phyloP scores from a whole-genome alignment of 169 alveolate species.

The Theileria parva region DNA sequence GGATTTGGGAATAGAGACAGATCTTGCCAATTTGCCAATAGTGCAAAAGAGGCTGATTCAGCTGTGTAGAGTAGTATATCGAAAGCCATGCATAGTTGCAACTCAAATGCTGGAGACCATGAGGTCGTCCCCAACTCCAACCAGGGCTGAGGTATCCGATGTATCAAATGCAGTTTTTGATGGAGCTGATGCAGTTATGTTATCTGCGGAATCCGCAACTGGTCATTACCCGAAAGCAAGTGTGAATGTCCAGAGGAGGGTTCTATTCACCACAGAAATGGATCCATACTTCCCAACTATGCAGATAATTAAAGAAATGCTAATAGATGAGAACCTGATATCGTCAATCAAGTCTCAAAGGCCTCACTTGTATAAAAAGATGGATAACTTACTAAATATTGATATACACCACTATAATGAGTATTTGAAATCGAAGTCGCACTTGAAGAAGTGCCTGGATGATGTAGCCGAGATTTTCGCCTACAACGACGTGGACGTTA shows the following conservation, averaged over 20 bases:
- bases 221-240: slow-evolving; percentile 79
- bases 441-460: slow-evolving; percentile 12
- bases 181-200: slow-evolving; percentile 95
- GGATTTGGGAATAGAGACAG: slow-evolving; percentile 95
- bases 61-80: slow-evolving; percentile 78
- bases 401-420: slow-evolving; percentile 38
- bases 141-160: slow-evolving; percentile 97
- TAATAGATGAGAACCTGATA: slow-evolving; percentile 29
- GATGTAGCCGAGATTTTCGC: slow-evolving; percentile 18
- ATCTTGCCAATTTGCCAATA: slow-evolving; percentile 88
- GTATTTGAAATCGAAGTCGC: slow-evolving; percentile 12
- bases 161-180: slow-evolving; percentile 95
- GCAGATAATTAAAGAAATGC: slow-evolving; percentile 63
- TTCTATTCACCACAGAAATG: slow-evolving; percentile 66
- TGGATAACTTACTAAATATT: slow-evolving; percentile 21
- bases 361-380: slow-evolving; percentile 22
- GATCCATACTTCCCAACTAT: slow-evolving; percentile 69
- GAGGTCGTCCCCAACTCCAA: slow-evolving; percentile 92
- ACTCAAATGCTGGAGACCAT: slow-evolving; percentile 97
- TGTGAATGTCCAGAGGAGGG: slow-evolving; percentile 70
- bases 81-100: slow-evolving; percentile 94
- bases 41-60: slow-evolving; percentile 88
- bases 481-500: slow-evolving; percentile 49
- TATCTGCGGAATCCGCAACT: slow-evolving; percentile 84
- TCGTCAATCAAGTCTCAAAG: slow-evolving; percentile 15